A percentile compares a stretch with the other conserved stretches of the same genome.
Evolutionary conservation across 345 rosid species (phyloP).

Genomic region (Hibiscus syriacus): DNA sequence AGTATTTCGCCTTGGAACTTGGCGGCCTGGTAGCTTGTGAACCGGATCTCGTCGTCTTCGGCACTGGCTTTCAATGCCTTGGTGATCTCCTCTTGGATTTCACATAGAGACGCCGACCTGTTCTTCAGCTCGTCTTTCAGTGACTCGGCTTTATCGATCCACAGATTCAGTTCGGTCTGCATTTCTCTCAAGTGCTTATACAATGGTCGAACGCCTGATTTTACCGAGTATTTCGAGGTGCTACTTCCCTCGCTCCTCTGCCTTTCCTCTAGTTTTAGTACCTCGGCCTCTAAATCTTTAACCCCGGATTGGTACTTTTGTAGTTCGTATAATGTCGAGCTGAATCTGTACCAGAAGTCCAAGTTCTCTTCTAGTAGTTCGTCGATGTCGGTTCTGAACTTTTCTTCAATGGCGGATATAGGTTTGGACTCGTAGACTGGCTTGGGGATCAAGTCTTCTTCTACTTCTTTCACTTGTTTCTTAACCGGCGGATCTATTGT

Average conservation of each 20-base stretch:
- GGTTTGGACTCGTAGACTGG: conserved; percentile 24
- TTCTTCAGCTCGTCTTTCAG: conserved; percentile 59
- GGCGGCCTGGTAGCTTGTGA: conserved; percentile 94
- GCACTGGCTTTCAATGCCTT: conserved; percentile 62
- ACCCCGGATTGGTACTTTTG: conserved; percentile 67
- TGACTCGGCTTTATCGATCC: conserved; percentile 60
- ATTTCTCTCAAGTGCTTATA: conserved; percentile 73
- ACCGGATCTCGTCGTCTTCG: conserved; percentile 75
- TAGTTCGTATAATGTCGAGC: conserved; percentile 56
- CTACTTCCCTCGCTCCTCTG: conserved; percentile 54
- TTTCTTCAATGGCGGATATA: conserved; percentile 42
- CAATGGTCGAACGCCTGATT: conserved; percentile 62
- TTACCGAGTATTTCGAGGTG: conserved; percentile 28
- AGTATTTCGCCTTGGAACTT: conserved; percentile 91
- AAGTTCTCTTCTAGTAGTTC: conserved; percentile 74
- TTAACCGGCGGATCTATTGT: conserved; percentile 11
- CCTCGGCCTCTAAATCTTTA: conserved; percentile 58
- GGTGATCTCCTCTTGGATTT: conserved; percentile 63
- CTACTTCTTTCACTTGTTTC: conserved; percentile 29
- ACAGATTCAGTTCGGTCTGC: conserved; percentile 45
- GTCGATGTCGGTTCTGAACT: conserved; percentile 50
- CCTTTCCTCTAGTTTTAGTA: conserved; percentile 45
- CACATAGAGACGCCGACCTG: conserved; percentile 57
- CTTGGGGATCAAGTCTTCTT: conserved; percentile 20
- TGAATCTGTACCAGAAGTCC: conserved; percentile 81